Conservation (phyloP, 805 yeast species). For the Yarrowia keelungensis region DNA sequence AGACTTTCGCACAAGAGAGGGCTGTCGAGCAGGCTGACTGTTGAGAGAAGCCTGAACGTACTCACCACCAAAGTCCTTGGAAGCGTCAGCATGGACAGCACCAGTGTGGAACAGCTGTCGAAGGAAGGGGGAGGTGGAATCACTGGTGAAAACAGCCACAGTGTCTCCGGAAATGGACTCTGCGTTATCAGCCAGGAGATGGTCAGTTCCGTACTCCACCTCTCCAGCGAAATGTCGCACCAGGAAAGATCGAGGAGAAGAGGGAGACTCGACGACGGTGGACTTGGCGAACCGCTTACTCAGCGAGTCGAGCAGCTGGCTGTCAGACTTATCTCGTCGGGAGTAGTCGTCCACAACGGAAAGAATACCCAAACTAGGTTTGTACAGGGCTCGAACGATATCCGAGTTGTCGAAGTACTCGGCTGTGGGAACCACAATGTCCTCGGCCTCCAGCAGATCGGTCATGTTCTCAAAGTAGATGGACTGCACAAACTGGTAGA, state of each 20-base stretch:
- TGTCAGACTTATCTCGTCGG: constrained; percentile 49
- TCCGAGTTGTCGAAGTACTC: constrained; percentile 65
- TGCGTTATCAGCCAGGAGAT: constrained; percentile 59
- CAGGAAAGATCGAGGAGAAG: constrained; percentile 56
- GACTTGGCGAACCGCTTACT: constrained; percentile 49
- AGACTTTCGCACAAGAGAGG: constrained; percentile 48
- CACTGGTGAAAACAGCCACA: constrained; percentile 51
- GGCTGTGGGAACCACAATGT: constrained; percentile 58
- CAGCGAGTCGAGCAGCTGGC: constrained; percentile 48
- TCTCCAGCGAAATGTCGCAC: constrained; percentile 66
- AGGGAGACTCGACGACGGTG: constrained; percentile 44
- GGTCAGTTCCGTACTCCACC: constrained; percentile 61
- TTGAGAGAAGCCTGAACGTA: constrained; percentile 53
- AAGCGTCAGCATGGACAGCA: constrained; percentile 49
- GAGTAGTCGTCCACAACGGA: constrained; percentile 52
- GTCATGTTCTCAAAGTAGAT: constrained; percentile 52
- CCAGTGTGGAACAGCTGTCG: constrained; percentile 50
- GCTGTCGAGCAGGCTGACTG: constrained; percentile 53
- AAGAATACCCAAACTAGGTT: constrained; percentile 51
- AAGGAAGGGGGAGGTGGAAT: constrained; percentile 52
- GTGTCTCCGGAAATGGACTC: constrained; percentile 58
- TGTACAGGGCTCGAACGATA: constrained; percentile 61
- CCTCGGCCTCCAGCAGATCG: constrained; percentile 53
- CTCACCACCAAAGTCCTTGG: constrained; percentile 38
- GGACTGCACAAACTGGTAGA: constrained; percentile 52